Evolutionary conservation across 768 basidiomycete species (phyloP).

Genomic region (Crepidotus variabilis): DNA sequence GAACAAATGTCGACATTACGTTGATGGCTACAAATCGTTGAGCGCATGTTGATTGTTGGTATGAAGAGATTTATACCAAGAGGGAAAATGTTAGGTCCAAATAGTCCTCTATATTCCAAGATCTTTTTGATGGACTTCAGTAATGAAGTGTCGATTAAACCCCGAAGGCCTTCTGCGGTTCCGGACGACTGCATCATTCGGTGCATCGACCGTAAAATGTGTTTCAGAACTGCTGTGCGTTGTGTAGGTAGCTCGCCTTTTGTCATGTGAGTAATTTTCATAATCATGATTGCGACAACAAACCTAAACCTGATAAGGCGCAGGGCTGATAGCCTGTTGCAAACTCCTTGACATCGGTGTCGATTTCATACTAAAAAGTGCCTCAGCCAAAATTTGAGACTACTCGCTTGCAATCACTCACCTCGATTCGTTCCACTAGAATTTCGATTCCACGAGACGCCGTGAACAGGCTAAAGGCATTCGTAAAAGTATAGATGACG

Average conservation of each 20-base stretch:
- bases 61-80: constrained; percentile 51
- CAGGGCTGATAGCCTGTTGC: constrained; percentile 23
- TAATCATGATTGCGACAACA: constrained; percentile 3
- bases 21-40: constrained; percentile 64
- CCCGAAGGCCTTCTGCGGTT: constrained; percentile 89
- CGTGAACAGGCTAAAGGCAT: constrained; percentile 85
- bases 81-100: constrained; percentile 84
- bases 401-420: constrained; percentile 29
- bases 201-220: constrained; percentile 87
- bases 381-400: background rate
- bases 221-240: constrained; percentile 81
- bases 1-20: constrained; percentile 94
- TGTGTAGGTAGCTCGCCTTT: constrained; percentile 71
- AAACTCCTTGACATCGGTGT: constrained; percentile 58
- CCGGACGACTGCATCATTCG: constrained; percentile 98
- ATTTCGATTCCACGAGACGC: constrained; percentile 79
- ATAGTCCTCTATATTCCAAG: constrained; percentile 74
- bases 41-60: constrained; percentile 3
- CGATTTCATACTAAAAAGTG: constrained; percentile 56
- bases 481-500: constrained; percentile 84
- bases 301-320: constrained; percentile 19
- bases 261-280: background rate
- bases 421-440: constrained; percentile 85
- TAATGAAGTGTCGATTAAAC: constrained; percentile 87
- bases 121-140: constrained; percentile 85